Conservation (phyloP, 352 stramenopile genomes). For the Phytophthora colocasiae region DNA sequence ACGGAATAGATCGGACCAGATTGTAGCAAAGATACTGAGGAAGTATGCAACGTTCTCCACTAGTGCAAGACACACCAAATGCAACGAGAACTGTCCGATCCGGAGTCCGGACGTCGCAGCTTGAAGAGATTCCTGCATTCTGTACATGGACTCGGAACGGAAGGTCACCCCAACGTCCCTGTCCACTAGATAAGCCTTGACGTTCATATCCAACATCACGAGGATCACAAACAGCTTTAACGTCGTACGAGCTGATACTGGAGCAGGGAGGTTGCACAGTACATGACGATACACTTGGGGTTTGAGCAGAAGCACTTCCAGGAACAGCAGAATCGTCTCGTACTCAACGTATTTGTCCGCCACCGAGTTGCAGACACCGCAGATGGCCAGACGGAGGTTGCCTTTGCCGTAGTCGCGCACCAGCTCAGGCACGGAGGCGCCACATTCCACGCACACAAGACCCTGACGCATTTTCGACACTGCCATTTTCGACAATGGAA, state of each 20-base stretch:
- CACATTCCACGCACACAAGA: slow-evolving; percentile 83
- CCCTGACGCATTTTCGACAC: slow-evolving; percentile 20
- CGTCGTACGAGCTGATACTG: slow-evolving; percentile 56
- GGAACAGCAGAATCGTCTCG: slow-evolving; percentile 83
- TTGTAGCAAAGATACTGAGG: slow-evolving; percentile 49
- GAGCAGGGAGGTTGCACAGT: slow-evolving; percentile 75
- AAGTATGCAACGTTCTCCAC: slow-evolving; percentile 79
- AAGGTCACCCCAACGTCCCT: slow-evolving; percentile 66
- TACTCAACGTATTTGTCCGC: slow-evolving; percentile 92
- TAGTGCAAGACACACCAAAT: slow-evolving; percentile 76
- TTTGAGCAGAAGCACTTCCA: slow-evolving; percentile 88
- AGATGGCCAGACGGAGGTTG: slow-evolving; percentile 85
- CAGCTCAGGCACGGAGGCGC: slow-evolving; percentile 60
- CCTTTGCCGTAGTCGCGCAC: slow-evolving; percentile 89
- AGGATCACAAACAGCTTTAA: slow-evolving; percentile 82
- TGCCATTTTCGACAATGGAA: background rate
- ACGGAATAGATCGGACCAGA: slow-evolving; percentile 59
- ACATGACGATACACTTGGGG: slow-evolving; percentile 88
- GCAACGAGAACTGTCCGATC: slow-evolving; percentile 81
- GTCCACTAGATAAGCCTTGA: slow-evolving; percentile 86
- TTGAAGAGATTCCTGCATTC: slow-evolving; percentile 31
- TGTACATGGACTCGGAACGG: slow-evolving; percentile 66
- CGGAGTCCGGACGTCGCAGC: slow-evolving; percentile 55
- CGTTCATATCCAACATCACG: slow-evolving; percentile 88
- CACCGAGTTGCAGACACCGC: slow-evolving; percentile 67